These are phyloP conservation scores for Carex pumila DNA, from an alignment of 176 grass and related monocot genomes.

Conservation along the genomic window DNA sequence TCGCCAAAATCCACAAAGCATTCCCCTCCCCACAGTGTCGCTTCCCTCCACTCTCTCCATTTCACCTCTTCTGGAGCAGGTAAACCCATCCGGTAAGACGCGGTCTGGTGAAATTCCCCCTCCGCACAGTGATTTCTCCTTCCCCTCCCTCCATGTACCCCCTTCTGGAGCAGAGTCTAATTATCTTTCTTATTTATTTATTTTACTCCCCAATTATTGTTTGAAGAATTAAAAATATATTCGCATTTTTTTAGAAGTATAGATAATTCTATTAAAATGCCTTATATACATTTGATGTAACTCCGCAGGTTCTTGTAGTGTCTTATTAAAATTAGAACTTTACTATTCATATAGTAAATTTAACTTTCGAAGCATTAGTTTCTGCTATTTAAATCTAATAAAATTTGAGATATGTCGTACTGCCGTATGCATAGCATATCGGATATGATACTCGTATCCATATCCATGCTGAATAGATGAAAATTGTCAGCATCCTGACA, in stretches of 20 bases:
- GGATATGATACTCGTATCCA: not conserved
- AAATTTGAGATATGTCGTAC: not conserved
- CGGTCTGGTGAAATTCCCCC: too few relatives aligned
- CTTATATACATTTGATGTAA: not conserved
- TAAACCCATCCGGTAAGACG: too few relatives aligned
- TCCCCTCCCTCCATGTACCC: too few relatives aligned
- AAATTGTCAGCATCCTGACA: not conserved
- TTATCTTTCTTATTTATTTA: not conserved
- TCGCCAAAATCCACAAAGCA: too few relatives aligned
- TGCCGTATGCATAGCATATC: not conserved
- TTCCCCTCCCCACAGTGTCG: too few relatives aligned
- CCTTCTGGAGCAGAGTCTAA: not conserved
- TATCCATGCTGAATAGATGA: not conserved
- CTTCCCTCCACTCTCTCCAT: too few relatives aligned
- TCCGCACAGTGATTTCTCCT: too few relatives aligned
- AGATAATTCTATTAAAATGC: not conserved
- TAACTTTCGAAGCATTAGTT: not conserved
- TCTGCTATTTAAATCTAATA: not conserved
- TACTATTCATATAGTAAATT: not conserved
- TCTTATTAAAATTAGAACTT: not conserved
- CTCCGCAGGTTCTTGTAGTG: not conserved
- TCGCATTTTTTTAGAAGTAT: not conserved
- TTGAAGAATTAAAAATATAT: not conserved
- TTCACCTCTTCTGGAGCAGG: too few relatives aligned
- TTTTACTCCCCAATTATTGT: not conserved